Evolutionary conservation across 192 early-diverging fungal genomes (phyloP).

Genomic region (Chytriomyces confervae): DNA sequence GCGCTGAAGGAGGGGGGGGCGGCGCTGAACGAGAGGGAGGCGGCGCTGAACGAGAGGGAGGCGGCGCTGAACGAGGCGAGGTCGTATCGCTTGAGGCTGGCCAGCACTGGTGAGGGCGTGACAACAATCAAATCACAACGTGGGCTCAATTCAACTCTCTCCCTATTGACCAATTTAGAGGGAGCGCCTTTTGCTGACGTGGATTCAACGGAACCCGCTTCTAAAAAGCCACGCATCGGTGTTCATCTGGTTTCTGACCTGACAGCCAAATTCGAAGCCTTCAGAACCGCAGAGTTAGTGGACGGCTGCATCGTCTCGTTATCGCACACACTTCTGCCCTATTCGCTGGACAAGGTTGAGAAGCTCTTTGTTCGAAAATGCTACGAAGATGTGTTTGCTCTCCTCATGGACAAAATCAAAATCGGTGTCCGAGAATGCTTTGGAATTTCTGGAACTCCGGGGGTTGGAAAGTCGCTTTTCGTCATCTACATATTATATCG

Average conservation of each 20-base stretch:
- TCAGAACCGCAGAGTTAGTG: slow-evolving; percentile 21
- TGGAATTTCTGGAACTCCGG: slow-evolving; percentile 41
- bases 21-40: too few species aligned
- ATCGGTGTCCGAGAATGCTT: slow-evolving; percentile 35
- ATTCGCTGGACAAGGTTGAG: slow-evolving; percentile 34
- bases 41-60: too few species aligned
- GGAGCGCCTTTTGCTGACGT: background rate
- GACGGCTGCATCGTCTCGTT: slow-evolving; percentile 29
- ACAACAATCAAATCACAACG: background rate
- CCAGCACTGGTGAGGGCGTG: background rate
- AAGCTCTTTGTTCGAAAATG: slow-evolving; percentile 37
- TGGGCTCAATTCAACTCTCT: slow-evolving; percentile 3
- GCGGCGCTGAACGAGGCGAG: too few species aligned
- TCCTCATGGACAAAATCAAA: slow-evolving; percentile 21
- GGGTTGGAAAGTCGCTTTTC: slow-evolving; percentile 43
- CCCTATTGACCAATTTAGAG: background rate
- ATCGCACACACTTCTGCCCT: slow-evolving; percentile 21
- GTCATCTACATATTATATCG: slow-evolving; percentile 40
- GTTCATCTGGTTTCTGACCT: too few species aligned
- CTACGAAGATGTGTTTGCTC: slow-evolving; percentile 40
- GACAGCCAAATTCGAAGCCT: slow-evolving; percentile 21
- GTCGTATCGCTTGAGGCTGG: too few species aligned
- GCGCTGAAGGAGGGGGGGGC: too few species aligned
- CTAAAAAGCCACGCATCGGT: slow-evolving; percentile 8
- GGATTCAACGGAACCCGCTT: background rate